These are phyloP conservation scores for Collybia mongolica DNA, from an alignment of 768 basidiomycete species.

Conservation along the genomic window DNA sequence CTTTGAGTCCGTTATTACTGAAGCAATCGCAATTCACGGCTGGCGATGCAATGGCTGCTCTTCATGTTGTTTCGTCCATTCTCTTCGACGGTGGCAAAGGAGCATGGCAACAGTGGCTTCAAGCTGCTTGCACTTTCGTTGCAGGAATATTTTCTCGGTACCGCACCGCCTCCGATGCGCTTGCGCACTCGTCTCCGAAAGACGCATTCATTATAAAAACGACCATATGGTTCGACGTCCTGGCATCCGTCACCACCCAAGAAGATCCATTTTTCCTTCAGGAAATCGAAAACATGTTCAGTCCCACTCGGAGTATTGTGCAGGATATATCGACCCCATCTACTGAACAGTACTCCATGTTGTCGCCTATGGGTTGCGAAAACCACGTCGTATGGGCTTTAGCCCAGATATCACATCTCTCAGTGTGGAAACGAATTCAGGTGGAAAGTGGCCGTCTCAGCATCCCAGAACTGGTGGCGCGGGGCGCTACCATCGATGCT, in stretches of 20 bases:
- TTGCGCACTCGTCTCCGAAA: conserved; percentile 45
- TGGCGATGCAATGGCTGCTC: conserved; percentile 77
- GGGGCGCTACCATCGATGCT: conserved; percentile 50
- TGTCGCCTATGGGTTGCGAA: conserved; percentile 83
- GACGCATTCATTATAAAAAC: conserved; percentile 79
- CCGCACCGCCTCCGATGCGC: conserved; percentile 40
- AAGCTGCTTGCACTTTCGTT: conserved; percentile 59
- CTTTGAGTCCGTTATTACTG: conserved; percentile 26
- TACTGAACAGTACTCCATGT: conserved; percentile 59
- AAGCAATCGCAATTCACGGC: conserved; percentile 32
- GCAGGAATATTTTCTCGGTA: conserved; percentile 39
- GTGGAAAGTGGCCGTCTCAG: conserved; percentile 45
- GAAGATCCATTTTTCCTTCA: conserved; percentile 54
- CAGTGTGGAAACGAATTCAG: conserved; percentile 60
- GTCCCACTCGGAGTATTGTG: conserved; percentile 40
- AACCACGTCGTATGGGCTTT: conserved; percentile 78
- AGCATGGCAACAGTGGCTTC: conserved; percentile 65
- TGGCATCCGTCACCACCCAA: conserved; percentile 73
- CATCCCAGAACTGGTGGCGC: conserved; percentile 56
- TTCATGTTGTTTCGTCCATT: conserved; percentile 73
- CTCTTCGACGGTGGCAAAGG: conserved; percentile 79
- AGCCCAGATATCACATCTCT: conserved; percentile 67
- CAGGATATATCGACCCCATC: conserved; percentile 17
- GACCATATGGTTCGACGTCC: conserved; percentile 85
- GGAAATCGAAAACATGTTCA: conserved; percentile 58